phyloP scores from a whole-genome alignment of 371 early-diverging fungal genomes.

The Funneliformis caledonium region DNA sequence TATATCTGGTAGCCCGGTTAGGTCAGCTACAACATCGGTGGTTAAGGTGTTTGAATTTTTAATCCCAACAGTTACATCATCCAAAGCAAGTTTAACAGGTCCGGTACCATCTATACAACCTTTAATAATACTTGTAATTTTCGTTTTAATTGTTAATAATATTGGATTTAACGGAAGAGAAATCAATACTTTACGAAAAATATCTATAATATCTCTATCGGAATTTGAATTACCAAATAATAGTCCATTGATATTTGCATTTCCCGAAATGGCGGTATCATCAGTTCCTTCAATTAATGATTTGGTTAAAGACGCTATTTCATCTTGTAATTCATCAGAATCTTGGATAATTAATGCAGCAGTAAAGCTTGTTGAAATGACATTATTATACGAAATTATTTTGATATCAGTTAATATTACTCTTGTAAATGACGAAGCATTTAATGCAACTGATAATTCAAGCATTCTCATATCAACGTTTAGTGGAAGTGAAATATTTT shows the following conservation, averaged over 20 bases:
- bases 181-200: background rate
- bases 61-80: background rate
- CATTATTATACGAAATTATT: background rate
- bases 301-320: background rate
- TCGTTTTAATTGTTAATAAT: background rate
- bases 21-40: background rate
- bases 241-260: slow-evolving; percentile 4
- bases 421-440: background rate
- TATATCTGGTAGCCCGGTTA: background rate
- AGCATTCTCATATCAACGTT: background rate
- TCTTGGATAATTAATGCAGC: background rate
- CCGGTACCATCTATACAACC: background rate
- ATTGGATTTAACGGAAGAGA: background rate
- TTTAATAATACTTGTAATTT: background rate
- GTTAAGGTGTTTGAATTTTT: background rate
- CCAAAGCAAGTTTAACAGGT: background rate
- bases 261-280: background rate
- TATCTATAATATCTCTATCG: background rate
- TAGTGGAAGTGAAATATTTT: background rate
- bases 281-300: background rate
- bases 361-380: background rate
- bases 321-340: slow-evolving; percentile 2
- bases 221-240: background rate
- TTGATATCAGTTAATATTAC: background rate
- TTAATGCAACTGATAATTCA: background rate